phyloP scores from a whole-genome alignment of 352 stramenopile species.

The Globisporangium spinosum region DNA sequence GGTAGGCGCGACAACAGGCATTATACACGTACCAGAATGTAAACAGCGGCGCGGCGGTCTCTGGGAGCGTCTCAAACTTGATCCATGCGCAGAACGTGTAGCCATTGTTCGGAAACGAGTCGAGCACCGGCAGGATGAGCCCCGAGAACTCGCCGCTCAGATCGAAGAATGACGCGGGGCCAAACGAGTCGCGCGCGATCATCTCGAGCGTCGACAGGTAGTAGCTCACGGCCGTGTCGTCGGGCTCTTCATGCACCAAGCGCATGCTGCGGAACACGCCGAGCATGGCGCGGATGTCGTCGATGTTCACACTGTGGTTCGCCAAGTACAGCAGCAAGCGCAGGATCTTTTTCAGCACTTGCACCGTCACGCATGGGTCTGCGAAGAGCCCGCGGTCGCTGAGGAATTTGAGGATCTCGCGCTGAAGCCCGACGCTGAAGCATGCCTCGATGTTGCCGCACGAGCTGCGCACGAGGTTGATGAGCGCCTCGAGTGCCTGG shows the following conservation, averaged over 20 bases:
- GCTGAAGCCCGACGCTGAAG: conserved; percentile 61
- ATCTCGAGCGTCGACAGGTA: conserved; percentile 84
- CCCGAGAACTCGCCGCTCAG: conserved; percentile 76
- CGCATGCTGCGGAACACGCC: conserved; percentile 68
- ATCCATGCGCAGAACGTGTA: conserved; percentile 87
- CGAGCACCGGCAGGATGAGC: conserved; percentile 60
- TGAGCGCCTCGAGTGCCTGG: conserved; percentile 61
- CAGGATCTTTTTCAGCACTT: conserved; percentile 77
- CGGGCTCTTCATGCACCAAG: conserved; percentile 60
- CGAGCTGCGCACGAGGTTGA: conserved; percentile 72
- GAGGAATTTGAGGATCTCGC: conserved; percentile 70
- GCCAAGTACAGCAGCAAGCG: conserved; percentile 73
- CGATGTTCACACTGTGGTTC: conserved; percentile 72
- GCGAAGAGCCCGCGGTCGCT: conserved; percentile 63
- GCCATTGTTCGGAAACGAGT: conserved; percentile 71
- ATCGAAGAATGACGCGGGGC: conserved; percentile 80
- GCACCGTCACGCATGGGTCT: conserved; percentile 48
- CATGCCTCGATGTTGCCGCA: conserved; percentile 77
- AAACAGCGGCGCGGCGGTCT: conserved; percentile 70
- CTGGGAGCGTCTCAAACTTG: conserved; percentile 73
- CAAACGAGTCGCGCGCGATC: conserved; percentile 81
- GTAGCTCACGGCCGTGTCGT: conserved; percentile 70
- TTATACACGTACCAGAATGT: conserved; percentile 53
- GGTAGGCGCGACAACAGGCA: no score
- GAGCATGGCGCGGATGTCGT: conserved; percentile 83